phyloP scores from a whole-genome alignment of 345 rosid species.

The Citrus hindsii region DNA sequence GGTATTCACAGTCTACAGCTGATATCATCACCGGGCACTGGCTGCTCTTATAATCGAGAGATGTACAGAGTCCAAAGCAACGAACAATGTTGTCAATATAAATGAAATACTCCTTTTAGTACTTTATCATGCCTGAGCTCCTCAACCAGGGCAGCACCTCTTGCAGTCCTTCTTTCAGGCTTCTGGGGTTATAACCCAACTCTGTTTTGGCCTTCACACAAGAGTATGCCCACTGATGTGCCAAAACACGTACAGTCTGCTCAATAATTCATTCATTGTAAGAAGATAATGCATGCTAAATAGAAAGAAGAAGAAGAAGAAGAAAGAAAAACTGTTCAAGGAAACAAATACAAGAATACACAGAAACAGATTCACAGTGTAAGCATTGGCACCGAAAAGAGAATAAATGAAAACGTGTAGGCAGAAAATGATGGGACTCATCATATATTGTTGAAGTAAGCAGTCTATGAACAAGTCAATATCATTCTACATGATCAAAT shows the following conservation, averaged over 20 bases:
- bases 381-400: background rate
- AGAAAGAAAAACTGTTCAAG: background rate
- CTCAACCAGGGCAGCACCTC: conserved; percentile 86
- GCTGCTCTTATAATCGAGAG: background rate
- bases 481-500: background rate
- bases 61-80: background rate
- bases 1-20: too few relatives aligned
- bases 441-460: background rate
- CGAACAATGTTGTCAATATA: background rate
- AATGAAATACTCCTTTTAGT: conserved; percentile 26
- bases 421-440: too few relatives aligned
- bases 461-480: background rate
- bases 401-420: background rate
- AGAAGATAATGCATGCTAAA: background rate
- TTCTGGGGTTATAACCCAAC: conserved; percentile 75
- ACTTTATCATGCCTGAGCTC: conserved; percentile 57
- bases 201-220: conserved; percentile 79
- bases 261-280: conserved; percentile 3
- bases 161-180: conserved; percentile 72
- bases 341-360: background rate
- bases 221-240: conserved; percentile 88
- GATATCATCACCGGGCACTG: background rate
- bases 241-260: conserved; percentile 68
- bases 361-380: too few relatives aligned
- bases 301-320: background rate